Conservation (phyloP, 2,329 filamentous ascomycete species). For the Pseudogymnoascus sp. region DNA sequence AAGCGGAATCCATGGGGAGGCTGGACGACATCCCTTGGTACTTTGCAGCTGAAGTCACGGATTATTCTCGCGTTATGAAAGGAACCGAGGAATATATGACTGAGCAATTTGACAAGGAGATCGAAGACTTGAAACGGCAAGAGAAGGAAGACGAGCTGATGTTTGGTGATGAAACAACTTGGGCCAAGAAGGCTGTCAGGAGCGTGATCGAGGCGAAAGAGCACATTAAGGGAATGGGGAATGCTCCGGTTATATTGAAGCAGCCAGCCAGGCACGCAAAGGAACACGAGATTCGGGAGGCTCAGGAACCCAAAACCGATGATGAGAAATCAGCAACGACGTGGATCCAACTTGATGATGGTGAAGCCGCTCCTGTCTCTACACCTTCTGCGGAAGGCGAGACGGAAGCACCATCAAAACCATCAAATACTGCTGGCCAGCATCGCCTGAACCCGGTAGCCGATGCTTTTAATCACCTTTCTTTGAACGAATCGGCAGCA, state of each 20-base stretch:
- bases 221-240: constrained; percentile 58
- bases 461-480: background rate
- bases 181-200: constrained; percentile 76
- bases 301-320: background rate
- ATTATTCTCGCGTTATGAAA: constrained; percentile 94
- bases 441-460: background rate
- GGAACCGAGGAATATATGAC: constrained; percentile 83
- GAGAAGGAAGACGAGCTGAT: constrained; percentile 84
- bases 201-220: constrained; percentile 69
- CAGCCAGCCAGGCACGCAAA: constrained; percentile 38
- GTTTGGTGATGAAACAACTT: constrained; percentile 88
- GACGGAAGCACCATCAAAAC: background rate
- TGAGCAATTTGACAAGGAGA: constrained; percentile 70
- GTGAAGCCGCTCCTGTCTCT: background rate
- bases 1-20: constrained; percentile 56
- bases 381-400: background rate
- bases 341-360: background rate
- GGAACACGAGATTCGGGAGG: constrained; percentile 22
- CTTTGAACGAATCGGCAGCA: background rate
- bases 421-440: background rate
- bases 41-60: constrained; percentile 84
- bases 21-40: constrained; percentile 87
- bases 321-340: constrained; percentile 3
- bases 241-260: constrained; percentile 46
- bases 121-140: constrained; percentile 63